phyloP scores from a whole-genome alignment of 129 eudicot genomes.

The Helianthus annuus region DNA sequence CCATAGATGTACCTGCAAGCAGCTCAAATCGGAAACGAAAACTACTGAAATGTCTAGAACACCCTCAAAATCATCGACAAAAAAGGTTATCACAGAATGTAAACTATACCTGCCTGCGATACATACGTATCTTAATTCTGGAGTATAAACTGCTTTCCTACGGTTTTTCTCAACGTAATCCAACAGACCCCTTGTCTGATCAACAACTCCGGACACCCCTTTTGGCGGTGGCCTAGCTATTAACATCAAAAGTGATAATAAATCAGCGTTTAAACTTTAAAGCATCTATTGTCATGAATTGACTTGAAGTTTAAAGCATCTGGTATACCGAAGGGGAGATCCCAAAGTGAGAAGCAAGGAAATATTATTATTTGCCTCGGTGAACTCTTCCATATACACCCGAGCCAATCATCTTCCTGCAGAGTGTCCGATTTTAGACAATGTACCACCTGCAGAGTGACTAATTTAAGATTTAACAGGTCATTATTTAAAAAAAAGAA shows the following conservation, averaged over 20 bases:
- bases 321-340: conserved; percentile 76
- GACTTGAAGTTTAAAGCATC: background rate
- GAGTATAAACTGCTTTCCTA: too few relatives aligned
- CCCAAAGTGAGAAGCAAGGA: conserved; percentile 82
- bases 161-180: conserved; percentile 76
- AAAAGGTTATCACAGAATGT: too few relatives aligned
- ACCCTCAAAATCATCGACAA: too few relatives aligned
- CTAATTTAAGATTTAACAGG: too few relatives aligned
- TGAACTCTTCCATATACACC: conserved; percentile 81
- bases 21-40: too few relatives aligned
- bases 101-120: too few relatives aligned
- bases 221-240: conserved; percentile 81
- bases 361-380: conserved; percentile 40
- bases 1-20: too few relatives aligned
- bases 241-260: background rate
- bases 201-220: conserved; percentile 80
- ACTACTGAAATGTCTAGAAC: too few relatives aligned
- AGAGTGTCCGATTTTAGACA: conserved; percentile 73
- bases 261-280: background rate
- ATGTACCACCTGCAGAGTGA: conserved; percentile 42
- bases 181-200: conserved; percentile 95
- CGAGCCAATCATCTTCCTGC: conserved; percentile 98
- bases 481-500: too few relatives aligned
- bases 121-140: too few relatives aligned
- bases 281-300: background rate